Evolutionary conservation across 2,329 filamentous ascomycete genomes (phyloP).

Genomic region (Xylariaceae sp.): DNA sequence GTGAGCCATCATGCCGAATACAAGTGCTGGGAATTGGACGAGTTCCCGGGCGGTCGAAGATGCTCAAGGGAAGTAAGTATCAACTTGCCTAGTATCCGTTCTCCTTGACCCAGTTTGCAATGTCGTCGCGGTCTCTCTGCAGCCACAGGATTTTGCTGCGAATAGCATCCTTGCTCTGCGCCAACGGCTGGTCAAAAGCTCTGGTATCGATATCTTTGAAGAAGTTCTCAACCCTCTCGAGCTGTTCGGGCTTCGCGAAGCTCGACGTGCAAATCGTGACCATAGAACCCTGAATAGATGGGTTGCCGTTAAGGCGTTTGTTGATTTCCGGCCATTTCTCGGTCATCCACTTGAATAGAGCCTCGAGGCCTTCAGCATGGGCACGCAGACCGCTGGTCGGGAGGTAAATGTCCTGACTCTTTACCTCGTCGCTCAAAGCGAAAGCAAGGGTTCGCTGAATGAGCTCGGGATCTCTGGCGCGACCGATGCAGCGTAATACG

Average conservation of each 20-base stretch:
- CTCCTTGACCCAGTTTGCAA: conserved; percentile 57
- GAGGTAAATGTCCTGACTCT: conserved; percentile 91
- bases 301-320: conserved; percentile 76
- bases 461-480: conserved; percentile 69
- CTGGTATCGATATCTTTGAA: conserved; percentile 77
- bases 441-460: conserved; percentile 76
- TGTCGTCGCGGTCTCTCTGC: conserved; percentile 68
- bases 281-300: conserved; percentile 79
- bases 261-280: conserved; percentile 76
- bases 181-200: conserved; percentile 78
- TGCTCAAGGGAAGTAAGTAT: conserved; percentile 6
- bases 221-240: conserved; percentile 72
- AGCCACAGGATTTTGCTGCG: conserved; percentile 81
- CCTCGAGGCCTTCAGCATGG: conserved; percentile 71
- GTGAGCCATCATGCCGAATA: not conserved
- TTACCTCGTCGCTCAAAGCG: conserved; percentile 73
- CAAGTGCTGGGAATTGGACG: not conserved
- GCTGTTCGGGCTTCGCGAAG: conserved; percentile 72
- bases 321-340: conserved; percentile 82
- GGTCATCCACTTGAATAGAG: conserved; percentile 77
- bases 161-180: conserved; percentile 83
- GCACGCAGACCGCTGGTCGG: conserved; percentile 73
- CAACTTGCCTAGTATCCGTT: conserved; percentile 48
- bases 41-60: not conserved
- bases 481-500: conserved; percentile 75